Evolutionary conservation across 2,329 filamentous ascomycete species (phyloP), one percentile per base, ranked within the genome.

Genomic region (Colletotrichum gigasporum): DNA sequence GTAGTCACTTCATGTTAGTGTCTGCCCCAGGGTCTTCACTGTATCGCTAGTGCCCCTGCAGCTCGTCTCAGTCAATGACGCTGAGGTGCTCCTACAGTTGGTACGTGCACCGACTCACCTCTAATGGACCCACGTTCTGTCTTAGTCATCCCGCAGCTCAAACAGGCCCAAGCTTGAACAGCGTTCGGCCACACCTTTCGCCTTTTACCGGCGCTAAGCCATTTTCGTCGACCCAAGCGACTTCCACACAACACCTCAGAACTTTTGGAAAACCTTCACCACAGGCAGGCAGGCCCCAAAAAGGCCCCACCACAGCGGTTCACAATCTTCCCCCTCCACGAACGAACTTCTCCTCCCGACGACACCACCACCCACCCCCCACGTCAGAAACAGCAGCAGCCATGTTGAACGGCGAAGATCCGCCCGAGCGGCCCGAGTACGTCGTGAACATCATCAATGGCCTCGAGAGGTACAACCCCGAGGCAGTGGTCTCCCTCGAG

Each of bases 381-480:
- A 30, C 50, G 42, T 34, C 57, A 30, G 35, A 28, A 44, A 28
- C 37, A 52, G 20, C 65, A 68, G 48, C 69, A 73, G 68, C 72
- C 82, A 87, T 71, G 70, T 88, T 88, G 86, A 87, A 87, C 82
- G 83, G 84, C 83, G 95, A 97, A 86, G 92, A 94, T 81, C 92
- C 93, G 84, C 90, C 93, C 73, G 93, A 97, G 81, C 87, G 96
- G 79, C 95, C 96, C 72, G 92, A 96, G 71, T 90, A 96, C 79
- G 96, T 99, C 80, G 91, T 93, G 77, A 86, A 83, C 79, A 97
- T 99, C 76, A 93, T 99, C 76, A 97, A 95, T 82, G 95, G 96
- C 72, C 92, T 99, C 69, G 96, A 99, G 82, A 89, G 96, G 75
- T 99, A 99, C 85, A 99, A 99, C 81, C 96, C 96, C 41, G 96